Evolutionary conservation across 1,284 basidiomycete species (phyloP).

Genomic region (Athelia sp.): DNA sequence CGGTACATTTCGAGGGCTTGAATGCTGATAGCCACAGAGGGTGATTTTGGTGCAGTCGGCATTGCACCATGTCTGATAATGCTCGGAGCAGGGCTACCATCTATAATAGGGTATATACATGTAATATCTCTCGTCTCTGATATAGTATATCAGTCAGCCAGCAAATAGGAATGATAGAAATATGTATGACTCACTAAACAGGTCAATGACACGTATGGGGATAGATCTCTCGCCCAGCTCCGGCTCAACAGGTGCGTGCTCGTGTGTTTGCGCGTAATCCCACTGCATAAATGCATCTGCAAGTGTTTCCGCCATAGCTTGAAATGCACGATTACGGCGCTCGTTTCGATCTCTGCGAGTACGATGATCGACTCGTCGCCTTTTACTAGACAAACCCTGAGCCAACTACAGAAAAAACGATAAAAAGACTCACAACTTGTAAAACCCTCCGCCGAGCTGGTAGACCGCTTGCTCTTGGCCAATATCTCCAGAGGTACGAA

Average conservation of each 20-base stretch:
- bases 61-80: constrained; percentile 9
- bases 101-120: too few relatives aligned
- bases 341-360: constrained; percentile 1
- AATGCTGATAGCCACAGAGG: constrained; percentile 13
- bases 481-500: too few relatives aligned
- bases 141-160: neutral
- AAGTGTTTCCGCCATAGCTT: neutral
- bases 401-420: neutral
- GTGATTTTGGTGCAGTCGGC: constrained; percentile 10
- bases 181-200: constrained; percentile 5
- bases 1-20: constrained; percentile 14
- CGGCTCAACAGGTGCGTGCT: neutral
- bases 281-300: constrained; percentile 1
- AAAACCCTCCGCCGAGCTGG: constrained; percentile 2
- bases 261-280: neutral
- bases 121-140: too few relatives aligned
- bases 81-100: neutral
- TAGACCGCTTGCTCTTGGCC: too few relatives aligned
- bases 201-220: constrained; percentile 1
- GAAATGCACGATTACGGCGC: constrained; percentile 3
- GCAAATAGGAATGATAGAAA: neutral
- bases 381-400: neutral
- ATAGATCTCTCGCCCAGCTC: too few relatives aligned
- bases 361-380: neutral
- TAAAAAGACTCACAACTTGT: constrained; percentile 1